Conservation (phyloP, 495 filamentous ascomycete species). For the Talaromyces trachyspermus region DNA sequence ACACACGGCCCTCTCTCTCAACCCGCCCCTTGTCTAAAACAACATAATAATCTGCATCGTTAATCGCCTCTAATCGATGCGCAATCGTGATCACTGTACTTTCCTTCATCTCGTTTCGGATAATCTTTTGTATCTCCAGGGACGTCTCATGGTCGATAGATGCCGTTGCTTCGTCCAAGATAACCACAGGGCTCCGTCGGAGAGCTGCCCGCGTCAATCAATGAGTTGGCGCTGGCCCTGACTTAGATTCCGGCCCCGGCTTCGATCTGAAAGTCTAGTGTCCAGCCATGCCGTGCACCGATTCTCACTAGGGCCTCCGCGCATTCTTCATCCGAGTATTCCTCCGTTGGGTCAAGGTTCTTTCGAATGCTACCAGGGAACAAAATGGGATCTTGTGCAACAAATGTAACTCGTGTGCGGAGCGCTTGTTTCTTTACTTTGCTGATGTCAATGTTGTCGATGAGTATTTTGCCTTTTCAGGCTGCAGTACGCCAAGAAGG, state of each 20-base stretch:
- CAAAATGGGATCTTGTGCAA: slow-evolving; percentile 58
- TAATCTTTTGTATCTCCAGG: slow-evolving; percentile 65
- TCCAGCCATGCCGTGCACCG: slow-evolving; percentile 45
- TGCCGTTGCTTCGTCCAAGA: slow-evolving; percentile 80
- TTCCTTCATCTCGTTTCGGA: slow-evolving; percentile 64
- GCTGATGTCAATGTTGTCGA: slow-evolving; percentile 54
- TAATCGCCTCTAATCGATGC: slow-evolving; percentile 74
- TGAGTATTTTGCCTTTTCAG: slow-evolving; percentile 48
- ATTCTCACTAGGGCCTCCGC: slow-evolving; percentile 42
- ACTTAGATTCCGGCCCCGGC: slow-evolving; percentile 52
- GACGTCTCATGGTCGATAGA: slow-evolving; percentile 75
- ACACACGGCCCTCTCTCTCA: slow-evolving; percentile 28
- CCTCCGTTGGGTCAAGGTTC: slow-evolving; percentile 47
- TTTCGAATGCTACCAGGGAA: slow-evolving; percentile 53
- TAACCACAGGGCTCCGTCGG: slow-evolving; percentile 49
- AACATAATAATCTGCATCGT: slow-evolving; percentile 65
- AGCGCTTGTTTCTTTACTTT: slow-evolving; percentile 53
- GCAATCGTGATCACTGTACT: slow-evolving; percentile 86
- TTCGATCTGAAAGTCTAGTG: slow-evolving; percentile 46
- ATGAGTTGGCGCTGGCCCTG: slow-evolving; percentile 59
- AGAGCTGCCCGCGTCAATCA: slow-evolving; percentile 52
- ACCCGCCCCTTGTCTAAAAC: slow-evolving; percentile 59
- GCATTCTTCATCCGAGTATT: slow-evolving; percentile 45
- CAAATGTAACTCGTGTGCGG: slow-evolving; percentile 51
- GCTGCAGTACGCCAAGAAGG: slow-evolving; percentile 49